Evolutionary conservation across 768 basidiomycete genomes (phyloP).

Genomic region (Harrya chromipes): DNA sequence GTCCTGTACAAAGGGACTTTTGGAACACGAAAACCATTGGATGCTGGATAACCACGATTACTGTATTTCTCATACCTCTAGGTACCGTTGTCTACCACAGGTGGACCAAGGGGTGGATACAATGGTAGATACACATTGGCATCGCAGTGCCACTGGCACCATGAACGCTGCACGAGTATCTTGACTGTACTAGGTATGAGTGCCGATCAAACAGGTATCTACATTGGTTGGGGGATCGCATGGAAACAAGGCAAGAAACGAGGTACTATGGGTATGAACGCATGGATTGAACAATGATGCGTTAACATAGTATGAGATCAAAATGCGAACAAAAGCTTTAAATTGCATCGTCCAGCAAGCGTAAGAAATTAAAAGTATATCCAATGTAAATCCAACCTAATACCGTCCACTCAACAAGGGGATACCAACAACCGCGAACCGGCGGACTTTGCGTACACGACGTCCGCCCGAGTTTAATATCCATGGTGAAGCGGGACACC

Average conservation of each 20-base stretch:
- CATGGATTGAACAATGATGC: slow-evolving; percentile 3
- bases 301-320: not conserved
- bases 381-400: not conserved
- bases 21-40: slow-evolving; percentile 5
- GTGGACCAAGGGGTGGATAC: slow-evolving; percentile 23
- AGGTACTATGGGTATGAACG: slow-evolving; percentile 24
- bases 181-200: slow-evolving; percentile 3
- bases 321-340: not conserved
- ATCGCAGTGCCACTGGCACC: slow-evolving; percentile 1
- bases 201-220: slow-evolving; percentile 10
- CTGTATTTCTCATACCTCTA: slow-evolving; percentile 19
- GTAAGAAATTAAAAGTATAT: slow-evolving; percentile 6
- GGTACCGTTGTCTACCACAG: slow-evolving; percentile 17
- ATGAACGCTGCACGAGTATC: slow-evolving; percentile 1
- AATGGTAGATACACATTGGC: slow-evolving; percentile 18
- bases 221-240: not conserved
- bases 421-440: not conserved
- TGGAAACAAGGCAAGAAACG: not conserved
- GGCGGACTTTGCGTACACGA: not conserved
- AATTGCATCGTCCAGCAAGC: slow-evolving; percentile 35
- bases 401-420: not conserved
- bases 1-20: not conserved
- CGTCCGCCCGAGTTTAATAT: slow-evolving; percentile 12
- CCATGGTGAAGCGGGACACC: slow-evolving; percentile 60
- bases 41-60: slow-evolving; percentile 9